Percentiles rank a stretch among this genome's conserved stretches.
Evolutionary conservation across 148 eudicot species (phyloP).

Genomic region (Rhododendron mucronatum): DNA sequence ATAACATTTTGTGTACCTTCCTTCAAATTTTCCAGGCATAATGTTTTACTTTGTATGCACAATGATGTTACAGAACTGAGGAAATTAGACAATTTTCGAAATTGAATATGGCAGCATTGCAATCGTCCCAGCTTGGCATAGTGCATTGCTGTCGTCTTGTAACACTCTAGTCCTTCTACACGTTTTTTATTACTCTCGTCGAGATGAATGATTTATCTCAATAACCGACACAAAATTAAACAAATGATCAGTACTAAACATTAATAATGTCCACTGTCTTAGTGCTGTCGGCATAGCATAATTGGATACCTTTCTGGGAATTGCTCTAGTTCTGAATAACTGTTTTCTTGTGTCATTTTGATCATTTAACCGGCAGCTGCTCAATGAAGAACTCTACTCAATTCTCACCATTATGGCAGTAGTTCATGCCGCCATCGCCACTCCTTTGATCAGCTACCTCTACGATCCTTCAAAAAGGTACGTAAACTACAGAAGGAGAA

Average conservation of each 20-base stretch:
- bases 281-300: neutral
- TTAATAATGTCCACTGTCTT: neutral
- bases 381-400: conserved; percentile 6
- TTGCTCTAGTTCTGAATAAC: neutral
- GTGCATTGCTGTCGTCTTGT: too few species aligned
- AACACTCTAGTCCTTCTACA: too few species aligned
- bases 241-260: neutral
- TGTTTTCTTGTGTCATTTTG: neutral
- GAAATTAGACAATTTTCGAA: too few species aligned
- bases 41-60: neutral
- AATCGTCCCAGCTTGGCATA: too few species aligned
- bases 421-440: neutral
- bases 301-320: neutral
- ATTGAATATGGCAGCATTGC: too few species aligned
- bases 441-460: conserved; percentile 9
- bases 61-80: neutral
- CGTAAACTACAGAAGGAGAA: conserved; percentile 13
- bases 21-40: neutral
- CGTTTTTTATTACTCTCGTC: neutral
- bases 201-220: neutral
- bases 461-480: conserved; percentile 14
- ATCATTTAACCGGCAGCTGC: conserved; percentile 3
- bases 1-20: neutral
- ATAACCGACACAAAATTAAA: neutral
- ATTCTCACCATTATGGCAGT: neutral